A percentile compares a stretch with the other conserved stretches of the same genome.
Conservation (phyloP, 1,139 yeast species). For the Saccharomyces pastorianus region DNA sequence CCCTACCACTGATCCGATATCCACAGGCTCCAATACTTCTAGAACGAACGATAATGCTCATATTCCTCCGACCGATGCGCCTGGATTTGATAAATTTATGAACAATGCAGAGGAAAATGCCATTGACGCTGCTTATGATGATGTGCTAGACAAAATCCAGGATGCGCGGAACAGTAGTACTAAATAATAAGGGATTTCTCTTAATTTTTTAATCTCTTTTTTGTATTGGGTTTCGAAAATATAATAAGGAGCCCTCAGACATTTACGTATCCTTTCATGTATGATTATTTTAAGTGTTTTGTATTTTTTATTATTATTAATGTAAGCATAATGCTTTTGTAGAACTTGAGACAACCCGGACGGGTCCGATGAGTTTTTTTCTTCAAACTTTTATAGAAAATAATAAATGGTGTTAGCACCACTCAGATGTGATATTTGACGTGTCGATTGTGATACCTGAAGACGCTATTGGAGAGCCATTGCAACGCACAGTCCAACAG, state of each 20-base stretch:
- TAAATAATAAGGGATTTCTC: not conserved
- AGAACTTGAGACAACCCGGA: not conserved
- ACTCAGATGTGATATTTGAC: not conserved
- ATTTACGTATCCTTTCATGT: not conserved
- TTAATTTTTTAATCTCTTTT: not conserved
- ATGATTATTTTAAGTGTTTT: not conserved
- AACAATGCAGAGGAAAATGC: slow-evolving; percentile 28
- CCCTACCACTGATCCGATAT: not conserved
- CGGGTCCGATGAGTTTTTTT: not conserved
- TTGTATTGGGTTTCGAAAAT: not conserved
- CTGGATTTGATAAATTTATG: slow-evolving; percentile 6
- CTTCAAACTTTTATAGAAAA: not conserved
- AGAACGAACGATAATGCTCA: not conserved
- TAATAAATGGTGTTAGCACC: not conserved
- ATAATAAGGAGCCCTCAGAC: not conserved
- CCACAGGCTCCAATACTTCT: not conserved
- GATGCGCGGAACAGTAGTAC: slow-evolving; percentile 30
- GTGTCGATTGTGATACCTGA: not conserved
- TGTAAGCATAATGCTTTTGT: not conserved
- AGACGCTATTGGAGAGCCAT: not conserved
- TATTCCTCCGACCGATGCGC: slow-evolving; percentile 8
- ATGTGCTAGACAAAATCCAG: slow-evolving; percentile 40
- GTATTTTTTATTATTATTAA: not conserved
- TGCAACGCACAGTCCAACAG: not conserved
- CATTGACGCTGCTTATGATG: slow-evolving; percentile 45